Base-by-base conservation (phyloP, 495 filamentous ascomycete genomes). In the Neurospora sp. region DNA sequence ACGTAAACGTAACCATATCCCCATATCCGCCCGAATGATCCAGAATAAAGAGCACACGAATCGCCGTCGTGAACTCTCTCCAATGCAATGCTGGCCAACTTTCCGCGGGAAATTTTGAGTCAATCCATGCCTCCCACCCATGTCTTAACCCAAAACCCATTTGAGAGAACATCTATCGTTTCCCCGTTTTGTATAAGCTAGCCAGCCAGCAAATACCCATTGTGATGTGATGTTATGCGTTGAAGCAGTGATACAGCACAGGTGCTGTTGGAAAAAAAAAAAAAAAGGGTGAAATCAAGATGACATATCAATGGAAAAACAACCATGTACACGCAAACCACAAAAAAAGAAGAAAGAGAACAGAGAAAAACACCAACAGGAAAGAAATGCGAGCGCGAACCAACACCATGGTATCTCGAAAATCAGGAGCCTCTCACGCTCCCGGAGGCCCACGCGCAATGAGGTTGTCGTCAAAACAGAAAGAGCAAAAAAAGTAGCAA, bases 321-420 rank as follows among this genome's bases (percentile, higher is more conserved):
- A 71, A 11, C 68, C 71, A 41, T 14, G 39, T 37, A 27, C 71
- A 22, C 39, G 27, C 31, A 35, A 46, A 46, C 42, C 31, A 35
- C 31, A 35, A 35, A 37, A 41, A 69, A 1, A 40, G 11, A 39
- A 11, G 6, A 65, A 68, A 69, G 3, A 44, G 41, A 20, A 76
- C 69, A 71, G 38, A 73, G 12, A 37, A 61, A 68, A 39, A 71
- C 42, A 68, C 10, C 74, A 69, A 73, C 20, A 70, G n/a, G 69
- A 69, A 61, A 68, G 38, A 72, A 61, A 73, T 61, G 53, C 53
- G 53, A 61, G 53, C 53, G 27, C 53, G 53, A 61, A 61, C 53
- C 53, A 61, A 61, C 53, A 61, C 53, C 53, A 61, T 61, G 53
- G 53, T 61, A 61, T 61, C 53, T 61, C 53, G 53, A 61, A 61